Evolutionary conservation across 2,329 filamentous ascomycete genomes (phyloP).

Genomic region (Coleophoma eucalyptorum): DNA sequence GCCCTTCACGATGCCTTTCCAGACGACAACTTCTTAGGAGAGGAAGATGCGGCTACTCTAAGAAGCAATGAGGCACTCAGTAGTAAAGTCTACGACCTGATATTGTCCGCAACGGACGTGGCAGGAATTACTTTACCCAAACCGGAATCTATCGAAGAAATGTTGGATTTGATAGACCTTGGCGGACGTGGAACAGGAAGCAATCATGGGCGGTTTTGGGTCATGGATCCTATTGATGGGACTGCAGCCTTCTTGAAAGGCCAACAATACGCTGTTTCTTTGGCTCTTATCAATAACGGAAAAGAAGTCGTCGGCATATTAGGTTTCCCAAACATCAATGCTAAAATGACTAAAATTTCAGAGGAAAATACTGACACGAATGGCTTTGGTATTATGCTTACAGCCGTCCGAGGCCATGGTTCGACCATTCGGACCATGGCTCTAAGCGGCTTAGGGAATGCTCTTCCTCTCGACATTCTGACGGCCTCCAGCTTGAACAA

Average conservation of each 20-base stretch:
- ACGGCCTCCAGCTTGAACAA: conserved; percentile 19
- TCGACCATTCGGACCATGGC: conserved; percentile 32
- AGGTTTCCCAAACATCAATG: conserved; percentile 56
- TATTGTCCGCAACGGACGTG: conserved; percentile 1
- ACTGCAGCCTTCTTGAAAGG: conserved; percentile 59
- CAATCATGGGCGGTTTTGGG: conserved; percentile 46
- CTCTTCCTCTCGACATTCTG: conserved; percentile 23
- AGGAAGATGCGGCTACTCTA: conserved; percentile 44
- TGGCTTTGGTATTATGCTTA: conserved; percentile 44
- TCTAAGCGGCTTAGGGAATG: conserved; percentile 26
- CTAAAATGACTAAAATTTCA: conserved; percentile 27
- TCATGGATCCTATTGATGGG: conserved; percentile 62
- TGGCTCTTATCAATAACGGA: conserved; percentile 54
- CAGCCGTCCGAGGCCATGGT: conserved; percentile 41
- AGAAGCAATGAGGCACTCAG: neutral
- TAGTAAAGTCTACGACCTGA: neutral
- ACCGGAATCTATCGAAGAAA: conserved; percentile 45
- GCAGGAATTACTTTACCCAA: conserved; percentile 13
- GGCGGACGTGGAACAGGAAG: conserved; percentile 40
- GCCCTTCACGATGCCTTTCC: conserved; percentile 50
- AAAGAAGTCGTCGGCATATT: conserved; percentile 52
- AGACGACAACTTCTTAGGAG: conserved; percentile 51
- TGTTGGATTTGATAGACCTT: conserved; percentile 56
- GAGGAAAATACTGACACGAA: conserved; percentile 36
- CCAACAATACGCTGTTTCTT: conserved; percentile 58